A percentile compares a stretch with the other conserved stretches of the same genome.
Evolutionary conservation across 345 rosid species (phyloP).

Genomic region (Aquilaria yunnanensis): DNA sequence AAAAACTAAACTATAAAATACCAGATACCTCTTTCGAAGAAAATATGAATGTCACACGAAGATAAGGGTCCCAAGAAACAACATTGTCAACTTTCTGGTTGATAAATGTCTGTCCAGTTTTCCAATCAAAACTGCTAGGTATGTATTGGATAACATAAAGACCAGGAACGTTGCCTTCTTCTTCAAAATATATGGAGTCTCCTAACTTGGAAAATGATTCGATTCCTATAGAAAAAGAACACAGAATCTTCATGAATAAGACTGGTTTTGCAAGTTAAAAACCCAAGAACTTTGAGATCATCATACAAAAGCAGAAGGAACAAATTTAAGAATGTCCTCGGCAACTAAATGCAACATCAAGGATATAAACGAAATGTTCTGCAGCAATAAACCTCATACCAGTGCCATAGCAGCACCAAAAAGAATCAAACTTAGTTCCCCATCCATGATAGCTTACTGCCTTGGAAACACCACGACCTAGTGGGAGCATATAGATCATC

Average conservation of each 20-base stretch:
- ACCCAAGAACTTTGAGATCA: background rate
- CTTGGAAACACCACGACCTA: constrained; percentile 66
- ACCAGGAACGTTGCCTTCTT: constrained; percentile 52
- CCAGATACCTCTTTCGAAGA: constrained; percentile 38
- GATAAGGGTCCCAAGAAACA: constrained; percentile 60
- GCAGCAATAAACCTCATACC: constrained; percentile 30
- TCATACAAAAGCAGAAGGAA: background rate
- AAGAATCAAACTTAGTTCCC: constrained; percentile 66
- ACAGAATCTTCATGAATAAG: too few species aligned
- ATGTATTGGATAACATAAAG: constrained; percentile 77
- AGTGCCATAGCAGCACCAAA: constrained; percentile 99
- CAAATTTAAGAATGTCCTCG: background rate
- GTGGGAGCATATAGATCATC: constrained; percentile 98
- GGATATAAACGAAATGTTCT: background rate
- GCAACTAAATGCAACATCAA: background rate
- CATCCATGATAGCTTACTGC: constrained; percentile 71
- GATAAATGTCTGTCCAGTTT: constrained; percentile 40
- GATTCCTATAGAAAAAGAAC: constrained; percentile 35
- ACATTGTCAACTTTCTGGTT: constrained; percentile 63
- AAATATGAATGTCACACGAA: constrained; percentile 42
- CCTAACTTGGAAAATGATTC: constrained; percentile 95
- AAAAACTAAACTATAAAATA: background rate
- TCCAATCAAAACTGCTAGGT: constrained; percentile 76
- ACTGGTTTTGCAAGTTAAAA: too few species aligned
- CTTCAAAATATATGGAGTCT: constrained; percentile 88